Evolutionary conservation across 176 grass and related monocot genomes (phyloP), one percentile per base, ranked within the genome.

Genomic region (Urochloa ruziziensis): DNA sequence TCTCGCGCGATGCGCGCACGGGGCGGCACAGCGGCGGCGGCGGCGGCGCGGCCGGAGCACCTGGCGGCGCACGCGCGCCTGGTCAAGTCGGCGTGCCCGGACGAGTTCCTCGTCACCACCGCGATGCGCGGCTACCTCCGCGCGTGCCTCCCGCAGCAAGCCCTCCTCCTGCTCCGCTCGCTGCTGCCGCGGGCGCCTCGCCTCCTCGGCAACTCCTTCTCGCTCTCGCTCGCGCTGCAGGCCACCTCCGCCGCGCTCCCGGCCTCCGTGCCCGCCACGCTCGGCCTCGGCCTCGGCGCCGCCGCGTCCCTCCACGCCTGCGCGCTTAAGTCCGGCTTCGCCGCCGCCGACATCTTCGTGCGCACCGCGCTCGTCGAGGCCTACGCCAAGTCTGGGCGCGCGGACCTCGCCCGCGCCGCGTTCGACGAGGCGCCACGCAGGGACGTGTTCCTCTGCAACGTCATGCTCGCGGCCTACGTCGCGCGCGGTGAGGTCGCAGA

Each of bases 361-460:
- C 90, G 81, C 84, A 95, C 93, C 25, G 88, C 93, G 70, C 85
- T 95, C 28, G 87, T 95, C 19, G 85, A 90, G 79, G 89, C 89
- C 79, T 92, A 90, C 80, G 85, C 82, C 18, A 95, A 88, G 65
- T 18, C 62, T 3, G 82, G 90, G 10, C 69, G 63, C 63, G 28
- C 73, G 18, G 82, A n/a, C 15, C 51, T 88, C 21, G 78, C 93
- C 16, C 75, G 87, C n/a, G 61, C 40, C 24, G 74, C 86, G 9
- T 94, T 94, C 63, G 87, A 94, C 37, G 87, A 94, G 76, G 84
- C 88, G 63, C 87, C 82, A 4, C 33, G 15, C 21, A 36, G 82
- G 72, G 90, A 95, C 77, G 75, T 88, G 49, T 89, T 95, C 80
- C 88, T 82, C 23, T 81, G 62, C 70, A 95, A 92, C 61, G 88